phyloP scores from a whole-genome alignment of 2,329 filamentous ascomycete species.

The Phialemoniopsis sp. region DNA sequence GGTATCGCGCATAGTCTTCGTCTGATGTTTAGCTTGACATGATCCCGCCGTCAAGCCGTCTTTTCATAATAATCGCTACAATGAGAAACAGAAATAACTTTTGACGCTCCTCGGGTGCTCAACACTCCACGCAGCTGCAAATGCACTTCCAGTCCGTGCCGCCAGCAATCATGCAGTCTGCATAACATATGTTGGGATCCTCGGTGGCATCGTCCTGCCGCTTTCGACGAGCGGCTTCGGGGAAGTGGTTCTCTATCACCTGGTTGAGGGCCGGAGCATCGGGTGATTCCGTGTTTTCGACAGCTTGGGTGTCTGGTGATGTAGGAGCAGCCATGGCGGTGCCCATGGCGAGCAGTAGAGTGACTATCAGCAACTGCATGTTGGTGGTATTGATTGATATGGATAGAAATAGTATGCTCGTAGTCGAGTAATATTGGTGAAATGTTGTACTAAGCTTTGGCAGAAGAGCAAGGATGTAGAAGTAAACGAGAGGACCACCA shows the following conservation, averaged over 20 bases:
- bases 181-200: conserved; percentile 4
- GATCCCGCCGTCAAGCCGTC: too few species aligned
- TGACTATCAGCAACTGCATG: background rate
- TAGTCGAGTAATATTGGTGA: too few species aligned
- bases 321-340: background rate
- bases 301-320: conserved; percentile 1
- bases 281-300: background rate
- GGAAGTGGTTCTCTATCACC: background rate
- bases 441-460: too few species aligned
- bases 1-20: too few species aligned
- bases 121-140: conserved; percentile 3
- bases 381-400: background rate
- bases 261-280: background rate
- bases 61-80: too few species aligned
- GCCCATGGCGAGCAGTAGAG: background rate
- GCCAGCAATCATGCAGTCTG: conserved; percentile 3
- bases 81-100: too few species aligned
- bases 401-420: too few species aligned
- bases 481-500: too few species aligned
- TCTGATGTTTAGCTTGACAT: too few species aligned
- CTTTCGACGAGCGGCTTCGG: background rate
- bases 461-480: too few species aligned
- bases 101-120: too few species aligned
- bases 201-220: background rate
- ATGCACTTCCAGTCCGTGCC: conserved; percentile 4